A percentile compares a stretch with the other conserved stretches of the same genome.
phyloP scores from a whole-genome alignment of 495 filamentous ascomycete species.

The Xylaria bambusicola region DNA sequence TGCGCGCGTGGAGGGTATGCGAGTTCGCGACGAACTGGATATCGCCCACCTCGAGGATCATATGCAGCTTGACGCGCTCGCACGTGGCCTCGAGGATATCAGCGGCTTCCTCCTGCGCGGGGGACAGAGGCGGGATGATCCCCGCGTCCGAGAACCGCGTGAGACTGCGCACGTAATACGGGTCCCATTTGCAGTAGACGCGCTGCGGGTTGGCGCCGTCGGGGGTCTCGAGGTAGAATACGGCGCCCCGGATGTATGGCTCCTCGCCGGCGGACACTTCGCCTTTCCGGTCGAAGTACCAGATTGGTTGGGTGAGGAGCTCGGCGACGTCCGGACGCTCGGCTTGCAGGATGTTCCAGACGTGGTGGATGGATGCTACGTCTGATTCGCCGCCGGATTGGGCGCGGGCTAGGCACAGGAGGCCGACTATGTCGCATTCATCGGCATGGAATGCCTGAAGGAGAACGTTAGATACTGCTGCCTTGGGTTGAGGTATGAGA shows the following conservation, averaged over 20 bases:
- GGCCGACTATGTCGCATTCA: conserved; percentile 78
- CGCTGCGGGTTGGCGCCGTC: conserved; percentile 37
- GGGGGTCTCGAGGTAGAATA: conserved; percentile 70
- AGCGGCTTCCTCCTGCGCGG: conserved; percentile 64
- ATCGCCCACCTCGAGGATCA: conserved; percentile 77
- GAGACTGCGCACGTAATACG: conserved; percentile 73
- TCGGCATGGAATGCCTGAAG: conserved; percentile 70
- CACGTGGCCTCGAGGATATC: conserved; percentile 69
- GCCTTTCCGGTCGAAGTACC: conserved; percentile 96
- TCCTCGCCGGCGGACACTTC: conserved; percentile 75
- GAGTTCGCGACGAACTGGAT: conserved; percentile 75
- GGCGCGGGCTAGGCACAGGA: conserved; percentile 79
- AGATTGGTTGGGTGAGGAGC: conserved; percentile 72
- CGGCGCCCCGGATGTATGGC: conserved; percentile 69
- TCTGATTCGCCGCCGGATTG: conserved; percentile 84
- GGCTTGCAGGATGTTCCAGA: conserved; percentile 76
- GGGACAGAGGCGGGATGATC: conserved; percentile 65
- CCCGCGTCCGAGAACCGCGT: conserved; percentile 65
- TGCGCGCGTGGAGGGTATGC: conserved; percentile 70
- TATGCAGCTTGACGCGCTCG: conserved; percentile 65
- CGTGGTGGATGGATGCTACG: conserved; percentile 74
- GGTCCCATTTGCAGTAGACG: conserved; percentile 70
- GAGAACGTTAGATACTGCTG: background rate
- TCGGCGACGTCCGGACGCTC: conserved; percentile 79
- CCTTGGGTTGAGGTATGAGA: conserved; percentile 41